These are phyloP conservation scores for Ceratobasidium papillatum DNA, from an alignment of 1,284 basidiomycete species.

Conservation along the genomic window DNA sequence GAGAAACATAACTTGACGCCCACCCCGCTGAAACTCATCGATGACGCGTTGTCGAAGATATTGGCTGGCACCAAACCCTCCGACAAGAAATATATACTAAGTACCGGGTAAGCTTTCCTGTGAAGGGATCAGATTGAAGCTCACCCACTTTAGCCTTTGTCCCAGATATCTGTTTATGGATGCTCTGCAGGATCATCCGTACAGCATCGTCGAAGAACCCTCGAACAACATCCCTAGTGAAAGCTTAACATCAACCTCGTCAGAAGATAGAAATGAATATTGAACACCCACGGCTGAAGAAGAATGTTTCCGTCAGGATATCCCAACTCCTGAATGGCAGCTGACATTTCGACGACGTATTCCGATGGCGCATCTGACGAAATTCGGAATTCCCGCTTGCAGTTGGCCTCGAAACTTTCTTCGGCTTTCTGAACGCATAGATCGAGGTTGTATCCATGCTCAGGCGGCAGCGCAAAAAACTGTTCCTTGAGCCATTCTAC, in stretches of 20 bases:
- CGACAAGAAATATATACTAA: slow-evolving; percentile 30
- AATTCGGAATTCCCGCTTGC: slow-evolving; percentile 20
- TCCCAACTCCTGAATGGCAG: slow-evolving; percentile 1
- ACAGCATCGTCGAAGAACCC: slow-evolving; percentile 21
- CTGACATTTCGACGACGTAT: slow-evolving; percentile 13
- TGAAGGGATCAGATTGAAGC: too few relatives aligned
- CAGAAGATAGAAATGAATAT: neutral
- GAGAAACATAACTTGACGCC: slow-evolving; percentile 2
- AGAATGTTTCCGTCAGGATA: slow-evolving; percentile 15
- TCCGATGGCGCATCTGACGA: neutral
- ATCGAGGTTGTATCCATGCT: slow-evolving; percentile 6
- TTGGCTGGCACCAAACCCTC: slow-evolving; percentile 29
- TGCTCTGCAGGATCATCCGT: neutral
- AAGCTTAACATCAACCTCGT: neutral
- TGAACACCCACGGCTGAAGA: neutral
- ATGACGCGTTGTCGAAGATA: slow-evolving; percentile 13
- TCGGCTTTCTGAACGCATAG: slow-evolving; percentile 20
- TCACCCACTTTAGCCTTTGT: neutral
- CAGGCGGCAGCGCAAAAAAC: neutral
- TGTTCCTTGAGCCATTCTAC: neutral
- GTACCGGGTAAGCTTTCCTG: too few relatives aligned
- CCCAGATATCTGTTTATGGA: slow-evolving; percentile 1
- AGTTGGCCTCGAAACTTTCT: slow-evolving; percentile 22
- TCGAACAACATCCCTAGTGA: slow-evolving; percentile 9
- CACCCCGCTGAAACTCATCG: neutral